Percentiles rank a stretch among this genome's conserved stretches.
phyloP scores from a whole-genome alignment of 2,329 filamentous ascomycete species.

The Scedosporium minutisporum region DNA sequence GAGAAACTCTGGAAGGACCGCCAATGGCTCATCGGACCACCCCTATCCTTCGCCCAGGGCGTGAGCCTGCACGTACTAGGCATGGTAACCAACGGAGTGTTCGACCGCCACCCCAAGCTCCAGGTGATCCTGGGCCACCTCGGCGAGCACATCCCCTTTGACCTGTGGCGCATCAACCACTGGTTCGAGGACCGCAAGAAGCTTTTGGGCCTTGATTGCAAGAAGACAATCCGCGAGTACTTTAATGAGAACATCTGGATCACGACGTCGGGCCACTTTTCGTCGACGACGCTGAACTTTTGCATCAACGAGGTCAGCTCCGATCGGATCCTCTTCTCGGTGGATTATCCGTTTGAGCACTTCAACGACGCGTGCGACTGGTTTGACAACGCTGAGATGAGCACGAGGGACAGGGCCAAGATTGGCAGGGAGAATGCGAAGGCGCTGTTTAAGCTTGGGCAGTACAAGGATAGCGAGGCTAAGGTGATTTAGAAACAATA shows the following conservation, averaged over 20 bases:
- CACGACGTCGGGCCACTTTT: conserved; percentile 48
- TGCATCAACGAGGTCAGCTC: conserved; percentile 37
- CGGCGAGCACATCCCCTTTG: conserved; percentile 39
- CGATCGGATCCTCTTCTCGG: conserved; percentile 40
- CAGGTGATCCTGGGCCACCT: conserved; percentile 38
- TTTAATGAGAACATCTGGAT: conserved; percentile 47
- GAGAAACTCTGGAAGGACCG: conserved; percentile 50
- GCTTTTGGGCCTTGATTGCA: conserved; percentile 34
- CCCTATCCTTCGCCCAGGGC: conserved; percentile 47
- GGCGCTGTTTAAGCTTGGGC: conserved; percentile 27
- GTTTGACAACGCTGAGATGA: conserved; percentile 28
- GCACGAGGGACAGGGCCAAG: conserved; percentile 23
- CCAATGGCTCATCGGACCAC: conserved; percentile 50
- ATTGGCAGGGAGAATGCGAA: conserved; percentile 34
- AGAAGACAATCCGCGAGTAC: conserved; percentile 41
- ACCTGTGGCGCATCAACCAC: conserved; percentile 40
- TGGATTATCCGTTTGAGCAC: conserved; percentile 43
- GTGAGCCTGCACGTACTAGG: conserved; percentile 48
- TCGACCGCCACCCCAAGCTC: conserved; percentile 35
- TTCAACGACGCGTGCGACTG: conserved; percentile 31
- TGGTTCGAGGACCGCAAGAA: conserved; percentile 49
- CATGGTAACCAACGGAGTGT: conserved; percentile 40
- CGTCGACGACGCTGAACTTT: conserved; percentile 39
- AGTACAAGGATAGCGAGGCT: conserved; percentile 22
- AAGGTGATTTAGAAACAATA: too few relatives aligned